phyloP scores from a whole-genome alignment of 176 grass and related monocot species.

The Urochloa ruziziensis region DNA sequence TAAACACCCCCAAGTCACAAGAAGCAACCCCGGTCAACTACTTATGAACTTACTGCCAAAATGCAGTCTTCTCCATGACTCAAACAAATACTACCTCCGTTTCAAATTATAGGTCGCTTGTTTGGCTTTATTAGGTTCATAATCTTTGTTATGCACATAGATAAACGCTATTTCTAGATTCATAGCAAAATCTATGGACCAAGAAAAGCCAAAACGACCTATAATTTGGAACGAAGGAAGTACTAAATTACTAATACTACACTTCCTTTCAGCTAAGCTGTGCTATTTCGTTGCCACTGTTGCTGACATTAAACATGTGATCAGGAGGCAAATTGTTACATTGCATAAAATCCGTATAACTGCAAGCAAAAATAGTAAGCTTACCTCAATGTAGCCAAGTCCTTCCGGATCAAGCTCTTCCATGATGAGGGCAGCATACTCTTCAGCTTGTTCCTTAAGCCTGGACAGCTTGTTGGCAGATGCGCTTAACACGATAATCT shows the following conservation, averaged over 20 bases:
- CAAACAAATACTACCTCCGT: neutral
- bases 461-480: slow-evolving; percentile 92
- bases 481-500: slow-evolving; percentile 98
- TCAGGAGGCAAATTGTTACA: neutral
- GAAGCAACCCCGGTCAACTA: slow-evolving; percentile 31
- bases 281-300: neutral
- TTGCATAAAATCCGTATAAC: neutral
- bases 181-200: no score
- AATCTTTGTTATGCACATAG: no score
- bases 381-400: slow-evolving; percentile 87
- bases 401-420: slow-evolving; percentile 94
- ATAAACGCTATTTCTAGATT: no score
- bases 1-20: neutral
- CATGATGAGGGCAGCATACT: slow-evolving; percentile 97
- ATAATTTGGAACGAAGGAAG: no score
- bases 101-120: no score
- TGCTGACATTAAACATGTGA: neutral
- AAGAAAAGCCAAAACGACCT: no score
- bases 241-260: neutral
- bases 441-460: slow-evolving; percentile 92
- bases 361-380: neutral
- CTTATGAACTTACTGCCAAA: neutral
- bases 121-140: no score
- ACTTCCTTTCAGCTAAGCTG: neutral
- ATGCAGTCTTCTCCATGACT: neutral